Evolutionary conservation across 345 rosid genomes (phyloP).

Genomic region (Corchorus capsularis): DNA sequence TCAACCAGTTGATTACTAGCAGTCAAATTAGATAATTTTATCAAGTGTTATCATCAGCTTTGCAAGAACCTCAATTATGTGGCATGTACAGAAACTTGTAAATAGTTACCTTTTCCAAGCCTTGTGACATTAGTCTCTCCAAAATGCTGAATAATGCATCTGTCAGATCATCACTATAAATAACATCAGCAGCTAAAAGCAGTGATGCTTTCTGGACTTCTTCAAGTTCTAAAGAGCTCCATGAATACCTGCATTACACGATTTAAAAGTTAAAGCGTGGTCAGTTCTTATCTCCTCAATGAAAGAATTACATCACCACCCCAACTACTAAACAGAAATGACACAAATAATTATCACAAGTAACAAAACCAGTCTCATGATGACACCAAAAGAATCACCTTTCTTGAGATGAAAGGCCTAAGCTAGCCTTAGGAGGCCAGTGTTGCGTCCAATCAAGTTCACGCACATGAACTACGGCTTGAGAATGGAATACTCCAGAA

Average conservation of each 20-base stretch:
- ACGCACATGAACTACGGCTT: conserved; percentile 53
- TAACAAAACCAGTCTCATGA: neutral
- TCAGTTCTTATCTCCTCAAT: neutral
- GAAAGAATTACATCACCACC: neutral
- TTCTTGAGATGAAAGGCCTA: conserved; percentile 26
- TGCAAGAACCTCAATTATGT: neutral
- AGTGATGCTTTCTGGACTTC: conserved; percentile 51
- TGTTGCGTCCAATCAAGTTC: conserved; percentile 74
- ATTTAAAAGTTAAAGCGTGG: conserved; percentile 1
- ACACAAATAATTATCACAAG: neutral
- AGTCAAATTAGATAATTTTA: neutral
- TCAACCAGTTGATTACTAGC: conserved; percentile 1
- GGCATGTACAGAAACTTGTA: neutral
- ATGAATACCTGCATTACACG: conserved; percentile 39
- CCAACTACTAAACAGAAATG: neutral
- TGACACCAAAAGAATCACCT: conserved; percentile 38
- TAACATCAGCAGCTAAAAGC: conserved; percentile 71
- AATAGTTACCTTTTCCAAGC: conserved; percentile 38
- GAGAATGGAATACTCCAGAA: conserved; percentile 41
- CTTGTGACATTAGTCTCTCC: conserved; percentile 49
- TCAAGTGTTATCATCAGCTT: neutral
- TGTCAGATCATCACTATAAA: conserved; percentile 65
- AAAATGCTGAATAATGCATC: conserved; percentile 51
- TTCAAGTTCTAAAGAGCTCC: conserved; percentile 54
- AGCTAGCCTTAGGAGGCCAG: conserved; percentile 58